Conservation (phyloP, 805 yeast species). For the Schizosaccharomyces japonicus region DNA sequence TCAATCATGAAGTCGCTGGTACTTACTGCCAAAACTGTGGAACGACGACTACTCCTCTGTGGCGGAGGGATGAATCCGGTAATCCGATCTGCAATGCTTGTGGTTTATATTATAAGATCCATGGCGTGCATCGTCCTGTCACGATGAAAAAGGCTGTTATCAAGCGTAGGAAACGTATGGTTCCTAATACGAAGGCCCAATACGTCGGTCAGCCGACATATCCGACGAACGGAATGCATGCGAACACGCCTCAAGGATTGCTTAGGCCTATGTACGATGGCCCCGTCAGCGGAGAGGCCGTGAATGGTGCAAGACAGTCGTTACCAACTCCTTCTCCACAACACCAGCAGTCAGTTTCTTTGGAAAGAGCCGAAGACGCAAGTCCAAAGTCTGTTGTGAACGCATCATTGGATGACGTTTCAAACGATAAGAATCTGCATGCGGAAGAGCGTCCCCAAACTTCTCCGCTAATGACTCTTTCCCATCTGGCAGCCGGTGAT, state of each 20-base stretch:
- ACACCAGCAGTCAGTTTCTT: not conserved
- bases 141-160: slow-evolving; percentile 50
- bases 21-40: slow-evolving; percentile 52
- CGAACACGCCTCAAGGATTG: not conserved
- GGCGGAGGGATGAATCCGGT: slow-evolving; percentile 66
- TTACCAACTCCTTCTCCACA: too few relatives aligned
- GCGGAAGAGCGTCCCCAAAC: not conserved
- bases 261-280: not conserved
- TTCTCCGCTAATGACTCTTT: not conserved
- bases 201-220: not conserved
- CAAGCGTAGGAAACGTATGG: slow-evolving; percentile 41
- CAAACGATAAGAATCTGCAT: not conserved
- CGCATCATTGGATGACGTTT: not conserved
- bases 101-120: slow-evolving; percentile 52
- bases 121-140: slow-evolving; percentile 55
- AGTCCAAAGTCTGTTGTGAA: not conserved
- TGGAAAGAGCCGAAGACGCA: too few relatives aligned
- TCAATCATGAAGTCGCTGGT: slow-evolving; percentile 13
- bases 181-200: not conserved
- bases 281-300: not conserved
- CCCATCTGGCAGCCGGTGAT: slow-evolving; percentile 1
- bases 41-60: slow-evolving; percentile 64
- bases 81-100: slow-evolving; percentile 77
- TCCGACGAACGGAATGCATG: not conserved
- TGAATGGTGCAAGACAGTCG: too few relatives aligned